phyloP scores from a whole-genome alignment of 139 green algal species.

The Parachlorella kessleri region DNA sequence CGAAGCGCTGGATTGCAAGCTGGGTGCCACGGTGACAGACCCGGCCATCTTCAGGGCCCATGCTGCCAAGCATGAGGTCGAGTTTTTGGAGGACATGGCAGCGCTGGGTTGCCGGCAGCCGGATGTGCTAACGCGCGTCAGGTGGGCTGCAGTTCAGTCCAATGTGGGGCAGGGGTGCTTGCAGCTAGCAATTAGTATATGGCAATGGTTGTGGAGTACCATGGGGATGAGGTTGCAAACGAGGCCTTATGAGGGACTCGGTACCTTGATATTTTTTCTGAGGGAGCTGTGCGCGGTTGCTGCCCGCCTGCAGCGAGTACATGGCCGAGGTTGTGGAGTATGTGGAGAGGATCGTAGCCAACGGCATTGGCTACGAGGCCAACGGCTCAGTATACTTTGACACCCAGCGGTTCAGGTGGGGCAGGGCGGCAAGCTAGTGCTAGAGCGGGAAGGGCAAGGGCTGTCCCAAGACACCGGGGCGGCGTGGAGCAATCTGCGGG shows the following conservation, averaged over 20 bases:
- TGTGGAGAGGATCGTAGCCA: slow-evolving; percentile 81
- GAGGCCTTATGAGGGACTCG: too few relatives aligned
- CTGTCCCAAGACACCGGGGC: too few relatives aligned
- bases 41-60: slow-evolving; percentile 82
- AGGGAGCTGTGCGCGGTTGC: too few relatives aligned
- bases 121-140: slow-evolving; percentile 91
- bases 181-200: too few relatives aligned
- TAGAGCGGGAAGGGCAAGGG: too few relatives aligned
- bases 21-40: slow-evolving; percentile 76
- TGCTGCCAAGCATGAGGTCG: slow-evolving; percentile 75
- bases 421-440: too few relatives aligned
- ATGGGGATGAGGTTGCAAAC: too few relatives aligned
- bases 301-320: slow-evolving; percentile 73
- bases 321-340: slow-evolving; percentile 83
- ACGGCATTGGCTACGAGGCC: slow-evolving; percentile 87
- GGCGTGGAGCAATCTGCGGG: too few relatives aligned
- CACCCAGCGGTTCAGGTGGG: slow-evolving; percentile 85
- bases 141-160: too few relatives aligned
- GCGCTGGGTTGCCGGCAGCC: slow-evolving; percentile 78
- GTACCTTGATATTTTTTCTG: too few relatives aligned
- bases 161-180: too few relatives aligned
- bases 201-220: too few relatives aligned
- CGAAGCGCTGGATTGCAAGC: slow-evolving; percentile 74
- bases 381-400: slow-evolving; percentile 98
- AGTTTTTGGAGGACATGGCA: slow-evolving; percentile 96